phyloP scores from a whole-genome alignment of 108 stramenopile genomes.

The Poteriospumella lacustris region DNA sequence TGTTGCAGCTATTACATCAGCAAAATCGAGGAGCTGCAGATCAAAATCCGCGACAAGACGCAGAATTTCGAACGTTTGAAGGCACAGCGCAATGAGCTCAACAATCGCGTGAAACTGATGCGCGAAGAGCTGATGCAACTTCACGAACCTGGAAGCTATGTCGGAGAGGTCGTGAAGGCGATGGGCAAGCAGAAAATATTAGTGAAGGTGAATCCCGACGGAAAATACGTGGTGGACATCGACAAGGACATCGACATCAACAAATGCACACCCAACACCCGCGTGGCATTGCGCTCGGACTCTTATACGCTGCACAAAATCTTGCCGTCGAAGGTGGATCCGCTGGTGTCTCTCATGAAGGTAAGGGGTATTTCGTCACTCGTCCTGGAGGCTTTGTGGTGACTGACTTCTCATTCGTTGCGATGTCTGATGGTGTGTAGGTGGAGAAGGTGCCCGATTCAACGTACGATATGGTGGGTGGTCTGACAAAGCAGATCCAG shows the following conservation, averaged over 20 bases:
- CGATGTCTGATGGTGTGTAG: not conserved
- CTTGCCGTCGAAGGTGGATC: conserved; percentile 97
- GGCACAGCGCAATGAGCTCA: conserved; percentile 92
- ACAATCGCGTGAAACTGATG: conserved; percentile 85
- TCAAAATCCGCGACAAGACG: conserved; percentile 51
- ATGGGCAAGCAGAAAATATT: conserved; percentile 98
- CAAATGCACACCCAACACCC: conserved; percentile 90
- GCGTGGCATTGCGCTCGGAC: conserved; percentile 96
- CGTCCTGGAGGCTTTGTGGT: too few relatives aligned
- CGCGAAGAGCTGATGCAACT: conserved; percentile 95
- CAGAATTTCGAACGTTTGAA: conserved; percentile 74
- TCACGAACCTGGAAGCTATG: conserved; percentile 94
- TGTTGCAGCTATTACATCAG: conserved; percentile 43
- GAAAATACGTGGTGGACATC: conserved; percentile 97
- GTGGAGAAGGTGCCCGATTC: conserved; percentile 99
- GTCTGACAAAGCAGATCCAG: conserved; percentile 96
- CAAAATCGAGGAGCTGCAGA: conserved; percentile 58
- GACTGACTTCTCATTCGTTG: not conserved
- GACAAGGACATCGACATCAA: conserved; percentile 94
- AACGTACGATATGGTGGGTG: conserved; percentile 99
- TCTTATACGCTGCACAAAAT: conserved; percentile 97
- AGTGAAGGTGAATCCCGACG: conserved; percentile 96
- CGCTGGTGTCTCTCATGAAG: conserved; percentile 95
- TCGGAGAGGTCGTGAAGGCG: conserved; percentile 98
- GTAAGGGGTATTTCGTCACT: not conserved